These are phyloP conservation scores for Logfia minima DNA, from an alignment of 129 eudicot genomes.

Conservation along the genomic window DNA sequence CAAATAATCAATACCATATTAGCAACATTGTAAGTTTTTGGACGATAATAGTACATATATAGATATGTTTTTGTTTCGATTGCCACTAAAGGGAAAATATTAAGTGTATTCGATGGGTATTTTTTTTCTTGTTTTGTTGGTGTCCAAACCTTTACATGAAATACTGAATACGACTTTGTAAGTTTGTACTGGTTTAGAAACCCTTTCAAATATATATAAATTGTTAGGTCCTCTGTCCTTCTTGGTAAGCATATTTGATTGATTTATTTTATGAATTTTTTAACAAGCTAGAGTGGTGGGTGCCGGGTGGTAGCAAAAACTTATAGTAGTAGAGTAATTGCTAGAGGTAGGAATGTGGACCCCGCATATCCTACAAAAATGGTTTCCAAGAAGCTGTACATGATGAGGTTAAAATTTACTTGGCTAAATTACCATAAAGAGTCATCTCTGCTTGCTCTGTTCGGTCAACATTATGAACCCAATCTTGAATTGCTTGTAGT, in stretches of 20 bases:
- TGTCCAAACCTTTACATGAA: no score
- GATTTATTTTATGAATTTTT: no score
- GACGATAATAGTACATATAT: no score
- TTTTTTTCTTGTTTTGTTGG: no score
- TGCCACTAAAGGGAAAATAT: not conserved
- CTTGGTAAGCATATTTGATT: not conserved
- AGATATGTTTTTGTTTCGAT: not conserved
- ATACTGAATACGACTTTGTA: no score
- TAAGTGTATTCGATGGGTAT: no score
- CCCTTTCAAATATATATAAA: not conserved
- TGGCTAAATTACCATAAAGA: not conserved
- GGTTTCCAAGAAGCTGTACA: not conserved
- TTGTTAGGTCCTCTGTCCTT: not conserved
- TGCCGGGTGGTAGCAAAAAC: no score
- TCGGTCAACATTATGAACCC: not conserved
- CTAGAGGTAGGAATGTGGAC: not conserved
- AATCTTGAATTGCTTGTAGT: not conserved
- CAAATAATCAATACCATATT: not conserved
- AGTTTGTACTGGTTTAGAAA: not conserved
- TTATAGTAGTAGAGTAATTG: not conserved
- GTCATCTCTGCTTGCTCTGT: not conserved
- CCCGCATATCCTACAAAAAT: not conserved
- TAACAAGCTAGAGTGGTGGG: no score
- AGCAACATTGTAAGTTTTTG: not conserved
- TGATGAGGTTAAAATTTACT: no score